These are phyloP conservation scores for Suillus variegatus DNA, from an alignment of 768 basidiomycete species.

Conservation along the genomic window DNA sequence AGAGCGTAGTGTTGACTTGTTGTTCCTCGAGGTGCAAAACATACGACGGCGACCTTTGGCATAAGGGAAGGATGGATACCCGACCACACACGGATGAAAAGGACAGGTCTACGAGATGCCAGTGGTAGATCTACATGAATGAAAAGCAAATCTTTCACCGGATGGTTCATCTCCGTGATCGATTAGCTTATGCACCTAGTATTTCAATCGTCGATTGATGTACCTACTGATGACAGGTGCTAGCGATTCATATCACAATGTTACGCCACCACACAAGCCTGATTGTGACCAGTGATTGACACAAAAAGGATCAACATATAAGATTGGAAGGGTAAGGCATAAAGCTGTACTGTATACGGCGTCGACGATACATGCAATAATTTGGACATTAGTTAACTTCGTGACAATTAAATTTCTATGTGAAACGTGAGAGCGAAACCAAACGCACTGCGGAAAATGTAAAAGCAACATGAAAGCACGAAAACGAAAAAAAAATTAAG, in stretches of 20 bases:
- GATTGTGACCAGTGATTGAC: not conserved
- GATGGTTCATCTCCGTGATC: not conserved
- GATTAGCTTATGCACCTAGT: not conserved
- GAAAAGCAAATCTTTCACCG: not conserved
- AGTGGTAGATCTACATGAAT: not conserved
- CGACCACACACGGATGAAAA: not conserved
- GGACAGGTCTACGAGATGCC: not conserved
- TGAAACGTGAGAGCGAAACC: not conserved
- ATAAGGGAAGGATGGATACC: not conserved
- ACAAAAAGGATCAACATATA: not conserved
- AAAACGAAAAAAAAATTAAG: conserved; percentile 4
- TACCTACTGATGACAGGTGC: too few relatives aligned
- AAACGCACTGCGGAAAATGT: not conserved
- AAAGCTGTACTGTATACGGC: not conserved
- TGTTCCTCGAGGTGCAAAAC: not conserved
- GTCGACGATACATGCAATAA: not conserved
- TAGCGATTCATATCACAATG: not conserved
- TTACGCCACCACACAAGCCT: not conserved
- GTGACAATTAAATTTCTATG: not conserved
- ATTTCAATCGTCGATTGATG: not conserved
- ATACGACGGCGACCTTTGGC: not conserved
- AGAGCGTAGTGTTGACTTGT: too few relatives aligned
- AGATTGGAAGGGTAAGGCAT: not conserved
- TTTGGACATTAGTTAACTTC: not conserved
- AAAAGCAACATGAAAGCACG: not conserved